Evolutionary conservation across 176 grass and related monocot species (phyloP), one percentile per base, ranked within the genome.

Genomic region (Triticum urartu): DNA sequence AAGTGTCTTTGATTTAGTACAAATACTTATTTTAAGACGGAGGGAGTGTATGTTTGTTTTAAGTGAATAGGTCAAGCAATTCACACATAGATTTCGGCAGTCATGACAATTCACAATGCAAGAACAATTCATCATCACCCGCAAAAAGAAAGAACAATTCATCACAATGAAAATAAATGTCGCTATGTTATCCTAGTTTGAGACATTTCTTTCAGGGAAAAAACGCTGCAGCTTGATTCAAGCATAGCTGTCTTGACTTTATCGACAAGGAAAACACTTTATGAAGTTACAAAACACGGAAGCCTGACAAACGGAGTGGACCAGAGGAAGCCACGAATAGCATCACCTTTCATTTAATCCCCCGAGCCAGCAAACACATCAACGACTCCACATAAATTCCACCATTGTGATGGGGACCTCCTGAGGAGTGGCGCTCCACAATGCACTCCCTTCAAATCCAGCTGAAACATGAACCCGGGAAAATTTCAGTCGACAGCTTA

Each of bases 331-430:
- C 21, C 60, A 52, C 33, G 43, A 64, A 42, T 34, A 43, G 59
- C 40, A 30, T 89, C 70, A 82, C 78, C 83, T 82, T 73, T 11
- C 48, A 61, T 86, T 86, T 34, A 89, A 67, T 90, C 79, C 68
- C 40, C 34, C 28, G 77, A 67, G 10, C 71, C 88, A 52, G 63
- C 71, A 36, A 90, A 77, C 15, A 82, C 52, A 82, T 90, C 79
- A 82, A 89, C 38, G 30, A 90, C 79, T 86, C 88, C 88, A 86
- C 83, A 86, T 77, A 90, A 90, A 30, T 86, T 81, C 88, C 88
- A 90, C 88, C 88, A 90, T 13, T 80, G 78, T 86, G 50, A 35
- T 18, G 72, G 71, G 78, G 88, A 82, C 83, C 63, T 67, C 78
- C 70, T 77, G 36, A 71, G 36, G 2, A 62, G 14, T 59, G 88